Evolutionary conservation across 1,139 yeast genomes (phyloP).

Genomic region (Blastobotrys ciferrii): DNA sequence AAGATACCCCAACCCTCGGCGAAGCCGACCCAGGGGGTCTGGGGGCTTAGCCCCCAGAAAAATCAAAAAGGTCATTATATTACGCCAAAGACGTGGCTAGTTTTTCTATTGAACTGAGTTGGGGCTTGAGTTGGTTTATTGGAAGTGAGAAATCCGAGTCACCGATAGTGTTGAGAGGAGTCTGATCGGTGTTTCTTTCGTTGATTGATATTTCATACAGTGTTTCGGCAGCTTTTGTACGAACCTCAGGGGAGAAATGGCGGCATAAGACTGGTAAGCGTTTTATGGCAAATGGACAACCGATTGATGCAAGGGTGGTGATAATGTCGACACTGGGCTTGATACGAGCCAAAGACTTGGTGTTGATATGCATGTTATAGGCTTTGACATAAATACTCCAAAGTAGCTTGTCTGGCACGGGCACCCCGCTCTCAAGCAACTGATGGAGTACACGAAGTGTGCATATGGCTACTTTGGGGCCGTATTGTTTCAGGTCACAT

Average conservation of each 20-base stretch:
- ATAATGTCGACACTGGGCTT: conserved; percentile 22
- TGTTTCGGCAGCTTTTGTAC: conserved; percentile 30
- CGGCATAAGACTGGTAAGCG: conserved; percentile 25
- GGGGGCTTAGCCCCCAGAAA: too few relatives aligned
- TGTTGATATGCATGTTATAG: conserved; percentile 28
- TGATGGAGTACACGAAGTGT: conserved; percentile 18
- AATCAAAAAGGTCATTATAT: too few relatives aligned
- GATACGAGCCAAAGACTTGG: conserved; percentile 21
- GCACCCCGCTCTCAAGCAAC: conserved; percentile 23
- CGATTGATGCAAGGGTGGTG: conserved; percentile 23
- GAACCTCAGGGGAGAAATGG: conserved; percentile 24
- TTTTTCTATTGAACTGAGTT: conserved; percentile 12
- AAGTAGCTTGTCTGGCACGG: conserved; percentile 8
- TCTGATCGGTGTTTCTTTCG: not conserved
- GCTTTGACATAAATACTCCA: conserved; percentile 21
- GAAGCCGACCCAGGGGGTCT: too few relatives aligned
- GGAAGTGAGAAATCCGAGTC: conserved; percentile 20
- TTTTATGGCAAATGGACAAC: conserved; percentile 16
- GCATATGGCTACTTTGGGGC: conserved; percentile 16
- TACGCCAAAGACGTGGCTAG: too few relatives aligned
- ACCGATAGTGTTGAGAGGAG: conserved; percentile 15
- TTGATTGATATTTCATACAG: conserved; percentile 15
- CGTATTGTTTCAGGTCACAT: conserved; percentile 18
- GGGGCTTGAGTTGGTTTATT: not conserved
- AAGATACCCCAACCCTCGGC: too few relatives aligned